A percentile compares a stretch with the other conserved stretches of the same genome.
Conservation (phyloP, 257 asterid species). For the Petrea volubilis region DNA sequence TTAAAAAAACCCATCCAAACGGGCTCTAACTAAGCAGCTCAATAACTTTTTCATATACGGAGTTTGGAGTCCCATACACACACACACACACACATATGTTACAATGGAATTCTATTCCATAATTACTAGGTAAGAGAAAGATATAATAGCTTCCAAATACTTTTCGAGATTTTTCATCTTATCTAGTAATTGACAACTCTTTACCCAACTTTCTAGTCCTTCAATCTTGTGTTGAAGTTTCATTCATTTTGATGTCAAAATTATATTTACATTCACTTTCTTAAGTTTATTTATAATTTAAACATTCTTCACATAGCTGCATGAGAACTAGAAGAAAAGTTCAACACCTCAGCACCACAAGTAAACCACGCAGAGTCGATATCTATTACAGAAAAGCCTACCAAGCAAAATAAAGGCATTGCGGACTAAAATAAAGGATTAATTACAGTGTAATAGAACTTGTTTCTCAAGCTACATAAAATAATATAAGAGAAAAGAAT, state of each 20-base stretch:
- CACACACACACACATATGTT: no score
- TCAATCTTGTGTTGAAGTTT: neutral
- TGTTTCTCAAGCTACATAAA: neutral
- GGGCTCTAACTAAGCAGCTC: no score
- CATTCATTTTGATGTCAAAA: neutral
- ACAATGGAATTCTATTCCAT: no score
- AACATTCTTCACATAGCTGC: neutral
- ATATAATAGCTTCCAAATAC: no score
- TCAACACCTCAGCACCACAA: neutral
- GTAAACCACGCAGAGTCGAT: neutral
- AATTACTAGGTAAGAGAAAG: no score
- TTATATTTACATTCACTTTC: neutral
- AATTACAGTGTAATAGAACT: neutral
- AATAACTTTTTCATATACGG: no score
- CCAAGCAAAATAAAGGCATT: neutral
- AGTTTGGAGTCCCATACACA: no score
- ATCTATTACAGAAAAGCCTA: neutral
- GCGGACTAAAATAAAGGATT: neutral
- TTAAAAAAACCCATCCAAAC: no score
- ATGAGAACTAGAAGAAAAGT: neutral
- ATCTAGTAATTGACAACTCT: no score
- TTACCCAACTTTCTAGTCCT: neutral
- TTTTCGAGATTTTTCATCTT: no score
- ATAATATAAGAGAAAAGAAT: neutral
- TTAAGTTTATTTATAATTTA: neutral